Evolutionary conservation across 225 moss, liverwort and hornwort genomes (phyloP), one percentile per base, ranked within the genome.

Genomic region (Physcomitrellopsis africana): DNA sequence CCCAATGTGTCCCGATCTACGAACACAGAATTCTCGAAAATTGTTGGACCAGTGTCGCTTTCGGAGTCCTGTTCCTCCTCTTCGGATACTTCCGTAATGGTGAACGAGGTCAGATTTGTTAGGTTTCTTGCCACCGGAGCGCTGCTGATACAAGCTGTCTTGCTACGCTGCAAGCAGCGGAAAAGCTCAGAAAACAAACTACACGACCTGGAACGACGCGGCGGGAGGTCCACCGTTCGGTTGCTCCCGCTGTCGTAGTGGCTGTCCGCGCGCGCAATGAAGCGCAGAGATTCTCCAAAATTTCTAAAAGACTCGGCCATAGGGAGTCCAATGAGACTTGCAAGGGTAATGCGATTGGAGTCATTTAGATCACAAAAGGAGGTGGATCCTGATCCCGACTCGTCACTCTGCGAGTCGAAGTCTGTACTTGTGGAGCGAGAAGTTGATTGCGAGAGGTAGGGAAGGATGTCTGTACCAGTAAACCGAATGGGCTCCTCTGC

Each of bases 281-380:
- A 51, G 1, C 80, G 81, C n/a, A 87, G 72, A 1, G 87, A 87
- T 37, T 87, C 87, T 10, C 80, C 82, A 17, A 87, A 84, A 45
- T 75, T 81, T 13, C 87, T 77, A 60, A 87, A 87, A 7, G 87
- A 87, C 0, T 87, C 84, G 1, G 74, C 77, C 82, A 87, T 72
- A 10, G 87, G 82, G 16, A 87, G 65, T 3, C 84, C 87, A 3
- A 87, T 87, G 65, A 87, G 80, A 22, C 84, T 87, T 18, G 82
- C 87, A 0, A 87, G 77, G 3, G 87, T 87, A 51, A 87, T 78
- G 3, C 87, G 82, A 16, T 85, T 79, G 3, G 87, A 87, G 42
- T 87, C 87, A 52, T 85, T 85, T 3, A 86, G 60, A 62, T 87
- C 79, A 61, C 87, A 87, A 29, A 87, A 87, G 2, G 87, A 87